Evolutionary conservation across 768 basidiomycete species (phyloP), one percentile per base, ranked within the genome.

Genomic region (Xerocomellus amylosporus): DNA sequence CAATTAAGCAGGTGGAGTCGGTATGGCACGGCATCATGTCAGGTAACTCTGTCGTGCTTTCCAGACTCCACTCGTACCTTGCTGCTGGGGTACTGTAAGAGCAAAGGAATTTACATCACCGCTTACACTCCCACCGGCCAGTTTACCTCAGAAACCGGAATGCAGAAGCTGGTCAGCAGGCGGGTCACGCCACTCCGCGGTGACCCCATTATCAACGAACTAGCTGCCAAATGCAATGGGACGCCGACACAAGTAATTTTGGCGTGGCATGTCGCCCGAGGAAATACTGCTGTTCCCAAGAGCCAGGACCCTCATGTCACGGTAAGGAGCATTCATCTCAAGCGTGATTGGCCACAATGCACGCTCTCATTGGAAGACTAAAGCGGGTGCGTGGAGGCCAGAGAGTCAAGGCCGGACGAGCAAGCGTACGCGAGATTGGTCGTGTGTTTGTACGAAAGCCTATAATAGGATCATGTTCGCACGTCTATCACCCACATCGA

Each of bases 81-180:
- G 73, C 22, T 59, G 31, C 31, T 59, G 36, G 76, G 78, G 53
- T 82, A 77, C 66, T 86, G 86, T 75, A 64, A 72, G 40, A 63
- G 66, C 54, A 82, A 85, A 62, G 85, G 83, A 45, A 90, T 92
- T 64, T 74, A 79, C 17, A 63, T 88, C 51, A 86, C 88, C 19
- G 87, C 87, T 12, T 93, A 90, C 74, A 75, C 73, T 72, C 86
- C 68, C 71, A 80, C 69, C 28, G 76, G 77, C 66, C 33, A 40
- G 49, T 55, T 51, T 40, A 50, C 44, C 12, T 46, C 54, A 37
- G 20, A 37, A 49, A n/a, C 10, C 8, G 4, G 34, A 34, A 33
- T 34, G 42, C 38, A 31, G 28, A 34, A 30, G 38, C 33, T 49
- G 57, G 55, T 22, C 55, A 57, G 20, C 57, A 15, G 9, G 24